Base-by-base conservation (phyloP, 768 basidiomycete genomes). In the Tricholoma terreum region DNA sequence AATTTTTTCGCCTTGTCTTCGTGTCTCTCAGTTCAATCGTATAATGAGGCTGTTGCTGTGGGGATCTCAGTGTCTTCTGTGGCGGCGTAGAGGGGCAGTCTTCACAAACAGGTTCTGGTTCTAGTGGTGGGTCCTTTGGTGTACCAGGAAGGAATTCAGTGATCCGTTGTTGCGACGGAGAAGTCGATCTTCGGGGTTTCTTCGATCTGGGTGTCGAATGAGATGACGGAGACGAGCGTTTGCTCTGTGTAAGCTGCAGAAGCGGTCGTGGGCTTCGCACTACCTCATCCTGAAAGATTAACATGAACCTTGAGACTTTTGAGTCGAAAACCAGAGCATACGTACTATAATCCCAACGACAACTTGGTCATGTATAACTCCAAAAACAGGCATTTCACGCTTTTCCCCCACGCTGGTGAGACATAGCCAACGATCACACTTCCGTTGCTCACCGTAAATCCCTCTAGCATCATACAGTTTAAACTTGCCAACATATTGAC, bases 351-450 rank as follows among this genome's bases (percentile, higher is more conserved):
- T 75, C 1, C 94, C 94, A 22, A 84, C 67, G 14, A 95, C 78
- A 19, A 89, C 72, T 54, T 85, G 75, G 22, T 72, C 81, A 22
- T 88, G 79, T 4, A 92, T 69, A 55, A 91, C 77, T 0, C 90
- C 89, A 60, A 94, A 90, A 2, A 95, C 86, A 3, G 90, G 91
- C 52, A 94, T 77, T 71, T 96, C 94, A 7, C 93, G 84, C 87
- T 92, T 56, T 31, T 36, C 40, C 19, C 17, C 35, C 36, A 35
- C 38, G 5, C 34, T 27, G 21, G 31, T 45, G 45, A 55, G 19
- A 30, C n/a, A 49, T 31, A n/a, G 46, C 27, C 46, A 49, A 49
- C 9, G 6, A 49, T 49, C n/a, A 17, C 3, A 49, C 15, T 12
- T 46, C 30, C 12, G n/a, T 7, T 27, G 52, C 69, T 65, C 65